Percentiles rank a stretch among this genome's conserved stretches.
Conservation (phyloP, 306 rosid genomes). For the Rubus idaeus region DNA sequence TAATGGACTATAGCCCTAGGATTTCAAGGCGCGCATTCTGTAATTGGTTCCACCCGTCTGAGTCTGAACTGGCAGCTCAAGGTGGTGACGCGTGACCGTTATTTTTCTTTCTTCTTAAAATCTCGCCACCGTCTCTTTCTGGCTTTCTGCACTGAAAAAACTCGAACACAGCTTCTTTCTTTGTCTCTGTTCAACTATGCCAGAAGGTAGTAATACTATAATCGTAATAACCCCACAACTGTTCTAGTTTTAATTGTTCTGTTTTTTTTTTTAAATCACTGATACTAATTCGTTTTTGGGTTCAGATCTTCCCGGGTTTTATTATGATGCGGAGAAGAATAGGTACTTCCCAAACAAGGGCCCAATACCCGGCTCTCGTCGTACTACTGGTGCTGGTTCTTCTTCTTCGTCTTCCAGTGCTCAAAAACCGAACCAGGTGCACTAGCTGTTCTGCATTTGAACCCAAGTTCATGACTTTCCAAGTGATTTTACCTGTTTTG, state of each 20-base stretch:
- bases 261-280: not conserved
- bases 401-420: conserved; percentile 31
- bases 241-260: not conserved
- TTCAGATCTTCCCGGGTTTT: conserved; percentile 84
- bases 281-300: not conserved
- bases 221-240: too few species aligned
- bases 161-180: too few species aligned
- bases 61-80: too few species aligned
- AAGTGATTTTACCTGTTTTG: not conserved
- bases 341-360: conserved; percentile 80
- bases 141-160: too few species aligned
- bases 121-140: too few species aligned
- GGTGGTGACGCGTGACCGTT: too few species aligned
- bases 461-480: not conserved
- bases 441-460: not conserved
- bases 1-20: too few species aligned
- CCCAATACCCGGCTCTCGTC: conserved; percentile 73
- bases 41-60: too few species aligned
- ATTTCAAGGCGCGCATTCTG: too few species aligned
- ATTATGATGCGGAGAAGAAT: conserved; percentile 73
- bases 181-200: too few species aligned
- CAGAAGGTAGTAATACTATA: too few species aligned
- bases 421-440: conserved; percentile 44
- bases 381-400: conserved; percentile 34
- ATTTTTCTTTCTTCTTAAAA: too few species aligned